A percentile compares a stretch with the other conserved stretches of the same genome.
These are phyloP conservation scores for Picea abies DNA, from an alignment of 83 land plant genomes.

Conservation along the genomic window DNA sequence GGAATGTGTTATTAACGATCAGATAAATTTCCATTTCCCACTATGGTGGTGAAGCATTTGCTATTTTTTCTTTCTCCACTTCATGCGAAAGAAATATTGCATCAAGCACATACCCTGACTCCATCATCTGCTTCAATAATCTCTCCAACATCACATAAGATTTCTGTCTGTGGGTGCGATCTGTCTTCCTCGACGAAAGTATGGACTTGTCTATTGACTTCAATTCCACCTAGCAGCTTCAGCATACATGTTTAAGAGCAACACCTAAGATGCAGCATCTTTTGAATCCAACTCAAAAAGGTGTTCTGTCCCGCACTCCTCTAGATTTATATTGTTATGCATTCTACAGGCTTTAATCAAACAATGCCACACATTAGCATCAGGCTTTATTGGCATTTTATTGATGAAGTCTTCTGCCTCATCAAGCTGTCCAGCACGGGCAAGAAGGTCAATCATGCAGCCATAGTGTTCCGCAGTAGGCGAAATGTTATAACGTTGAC, in stretches of 20 bases:
- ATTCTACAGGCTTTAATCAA: constrained; percentile 8
- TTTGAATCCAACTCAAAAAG: not conserved
- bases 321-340: not conserved
- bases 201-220: no score
- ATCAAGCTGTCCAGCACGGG: not conserved
- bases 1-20: no score
- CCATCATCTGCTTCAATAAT: no score
- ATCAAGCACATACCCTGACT: no score
- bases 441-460: constrained; percentile 14
- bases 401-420: not conserved
- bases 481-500: not conserved
- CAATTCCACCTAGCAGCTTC: not conserved
- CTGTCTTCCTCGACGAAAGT: no score
- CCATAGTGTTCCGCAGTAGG: not conserved
- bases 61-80: no score
- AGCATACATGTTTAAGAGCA: not conserved
- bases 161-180: no score
- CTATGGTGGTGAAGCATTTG: no score
- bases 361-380: not conserved
- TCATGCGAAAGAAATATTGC: no score
- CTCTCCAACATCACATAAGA: no score
- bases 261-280: not conserved
- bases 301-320: not conserved
- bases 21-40: no score
- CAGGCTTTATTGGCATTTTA: no score